These are phyloP conservation scores for Trypanosoma vivax DNA, from an alignment of 208 protist species.

Conservation along the genomic window DNA sequence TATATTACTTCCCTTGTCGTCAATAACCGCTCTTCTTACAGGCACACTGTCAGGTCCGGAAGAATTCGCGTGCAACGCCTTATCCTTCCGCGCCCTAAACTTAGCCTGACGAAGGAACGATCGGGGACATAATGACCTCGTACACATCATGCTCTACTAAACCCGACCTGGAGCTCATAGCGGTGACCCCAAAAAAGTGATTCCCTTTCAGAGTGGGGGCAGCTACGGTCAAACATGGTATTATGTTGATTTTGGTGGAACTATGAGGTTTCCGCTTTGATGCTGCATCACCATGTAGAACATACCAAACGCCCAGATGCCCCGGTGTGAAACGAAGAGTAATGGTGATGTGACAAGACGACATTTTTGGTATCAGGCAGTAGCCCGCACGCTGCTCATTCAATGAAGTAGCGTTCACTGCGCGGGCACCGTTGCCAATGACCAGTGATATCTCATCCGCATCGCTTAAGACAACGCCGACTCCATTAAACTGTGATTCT, in stretches of 20 bases:
- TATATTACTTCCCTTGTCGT: too few relatives aligned
- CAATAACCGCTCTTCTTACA: too few relatives aligned
- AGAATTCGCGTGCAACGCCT: not conserved
- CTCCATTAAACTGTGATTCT: slow-evolving; percentile 23
- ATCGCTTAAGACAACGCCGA: slow-evolving; percentile 38
- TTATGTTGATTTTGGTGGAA: not conserved
- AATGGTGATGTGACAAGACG: slow-evolving; percentile 31
- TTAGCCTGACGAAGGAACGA: too few relatives aligned
- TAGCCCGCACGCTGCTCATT: slow-evolving; percentile 3
- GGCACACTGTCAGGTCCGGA: too few relatives aligned
- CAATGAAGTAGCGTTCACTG: slow-evolving; percentile 3
- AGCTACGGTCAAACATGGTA: slow-evolving; percentile 11
- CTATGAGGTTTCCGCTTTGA: too few relatives aligned
- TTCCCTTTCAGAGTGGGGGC: not conserved
- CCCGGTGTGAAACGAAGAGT: slow-evolving; percentile 13
- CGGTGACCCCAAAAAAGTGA: slow-evolving; percentile 35
- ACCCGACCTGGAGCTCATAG: slow-evolving; percentile 10
- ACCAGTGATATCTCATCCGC: slow-evolving; percentile 27
- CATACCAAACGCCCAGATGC: slow-evolving; percentile 18
- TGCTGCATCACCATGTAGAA: slow-evolving; percentile 7
- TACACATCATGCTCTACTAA: slow-evolving; percentile 28
- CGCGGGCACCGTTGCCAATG: slow-evolving; percentile 5
- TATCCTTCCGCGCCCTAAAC: not conserved
- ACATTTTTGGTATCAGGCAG: slow-evolving; percentile 17
- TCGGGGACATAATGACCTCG: slow-evolving; percentile 37